phyloP scores from a whole-genome alignment of 2,329 filamentous ascomycete genomes.

The Fusarium secorum region DNA sequence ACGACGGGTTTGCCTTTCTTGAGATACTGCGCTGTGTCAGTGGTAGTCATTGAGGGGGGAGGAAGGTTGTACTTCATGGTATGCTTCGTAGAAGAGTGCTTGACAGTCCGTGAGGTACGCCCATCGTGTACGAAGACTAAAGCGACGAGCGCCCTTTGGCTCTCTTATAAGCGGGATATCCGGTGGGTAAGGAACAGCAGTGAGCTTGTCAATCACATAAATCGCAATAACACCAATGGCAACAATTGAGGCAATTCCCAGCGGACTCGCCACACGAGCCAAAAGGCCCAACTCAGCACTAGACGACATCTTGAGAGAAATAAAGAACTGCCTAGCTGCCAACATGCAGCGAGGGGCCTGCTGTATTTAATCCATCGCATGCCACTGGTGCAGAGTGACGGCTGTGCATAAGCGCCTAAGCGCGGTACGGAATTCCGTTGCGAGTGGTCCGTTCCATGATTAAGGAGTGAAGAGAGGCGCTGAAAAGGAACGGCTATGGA shows the following conservation, averaged over 20 bases:
- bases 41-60: rapidly evolving
- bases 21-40: constrained; percentile 45
- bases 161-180: constrained; percentile 42
- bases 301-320: background rate
- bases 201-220: constrained; percentile 29
- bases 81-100: constrained; percentile 43
- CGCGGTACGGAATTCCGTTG: background rate
- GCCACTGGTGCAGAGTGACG: background rate
- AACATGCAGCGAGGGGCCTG: background rate
- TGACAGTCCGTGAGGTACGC: constrained; percentile 45
- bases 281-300: background rate
- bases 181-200: constrained; percentile 38
- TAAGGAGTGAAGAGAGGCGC: rapidly evolving
- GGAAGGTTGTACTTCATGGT: constrained; percentile 36
- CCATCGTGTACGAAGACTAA: constrained; percentile 44
- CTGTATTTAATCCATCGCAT: constrained; percentile 1
- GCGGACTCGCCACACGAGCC: constrained; percentile 14
- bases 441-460: background rate
- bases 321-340: background rate
- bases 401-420: background rate
- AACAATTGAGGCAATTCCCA: constrained; percentile 7
- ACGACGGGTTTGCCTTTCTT: constrained; percentile 54
- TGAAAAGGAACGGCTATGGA: background rate
- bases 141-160: constrained; percentile 33
- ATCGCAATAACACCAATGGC: background rate